Evolutionary conservation across 1,284 basidiomycete species (phyloP), one percentile per base, ranked within the genome.

Genomic region (Trametes pubescens): DNA sequence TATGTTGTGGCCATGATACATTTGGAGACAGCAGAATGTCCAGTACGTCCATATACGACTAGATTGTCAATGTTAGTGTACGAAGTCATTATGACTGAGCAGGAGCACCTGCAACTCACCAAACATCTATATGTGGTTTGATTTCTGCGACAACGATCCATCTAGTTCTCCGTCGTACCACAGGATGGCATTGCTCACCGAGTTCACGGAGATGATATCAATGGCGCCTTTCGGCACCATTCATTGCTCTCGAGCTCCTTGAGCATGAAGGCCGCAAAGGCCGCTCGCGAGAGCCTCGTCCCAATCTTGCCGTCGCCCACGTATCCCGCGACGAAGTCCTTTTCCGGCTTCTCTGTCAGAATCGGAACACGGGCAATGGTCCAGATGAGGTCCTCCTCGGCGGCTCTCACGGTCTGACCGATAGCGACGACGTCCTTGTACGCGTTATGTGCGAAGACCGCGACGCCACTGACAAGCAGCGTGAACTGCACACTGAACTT

Each of bases 301-400:
- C 80, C 81, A 9, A 79, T 82, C 71, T 81, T 82, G 32, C 82
- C 83, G 67, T 91, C 89, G 7, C 90, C 90, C 6, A 89, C 75
- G 70, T 90, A 90, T 2, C 90, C 90, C 21, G 82, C 84, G 2
- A 84, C 71, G 37, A 85, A 78, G 0, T 79, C 78, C 65, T 76
- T 82, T 18, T 74, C 77, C 26, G 80, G 72, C 10, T 79, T 76
- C 64, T 85, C 80, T 40, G 80, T 86, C 68, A 91, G 72, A 29
- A 88, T 46, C 1, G 88, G 88, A 1, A 91, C 88, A 35, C 90
- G 78, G 24, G 81, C 84, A 47, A 91, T 84, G 6, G 88, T 91
- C 87, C 88, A 91, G 26, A 86, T 82, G 16, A 90, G 68, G 29
- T 82, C 79, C 0, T 76, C 77, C 4, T 81, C 81, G 58, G 82